Base-by-base conservation (phyloP, 371 early-diverging fungal genomes). In the Mucor mucedo region DNA sequence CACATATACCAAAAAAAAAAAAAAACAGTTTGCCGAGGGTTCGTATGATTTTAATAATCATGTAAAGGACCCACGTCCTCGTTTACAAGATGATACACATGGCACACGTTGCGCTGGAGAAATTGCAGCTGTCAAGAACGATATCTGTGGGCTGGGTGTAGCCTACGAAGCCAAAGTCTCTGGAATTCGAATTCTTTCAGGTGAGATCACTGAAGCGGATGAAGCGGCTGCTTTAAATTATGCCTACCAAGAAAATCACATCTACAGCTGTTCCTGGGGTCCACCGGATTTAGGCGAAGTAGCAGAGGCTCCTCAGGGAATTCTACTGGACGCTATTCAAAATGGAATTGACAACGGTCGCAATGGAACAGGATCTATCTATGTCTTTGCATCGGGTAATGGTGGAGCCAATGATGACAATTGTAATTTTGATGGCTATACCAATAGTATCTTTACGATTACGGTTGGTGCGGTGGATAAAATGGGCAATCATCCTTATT, bases 41-140 rank as follows among this genome's bases (percentile, higher is more conserved):
- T 97, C 98, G 0, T 95, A 93, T 65, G 98, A 98, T 72, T 97
- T 92, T 70, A 98, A 98, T 75, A 90, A 91, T 61, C 87, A 90
- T 65, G 82, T 72, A 3, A 68, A 69, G 39, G 68, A 89, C 38
- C 99, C 99, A 2, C 87, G 73, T 55, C 99, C 98, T 33, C 70
- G 78, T 13, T 62, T 92, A 1, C 14, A 32, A 3, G 93, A 95
- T 60, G 99, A 98, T 72, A 82, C 85, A 33, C 99, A 99, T 73
- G 99, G 98, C 32, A 98, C 99, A 2, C 83, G 99, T 40, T 98
- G 98, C 79, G 99, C 99, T 1, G 99, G 98, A 7, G 95, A 97
- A 81, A 93, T 99, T 16, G 99, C 97, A 0, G 96, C 97, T 3
- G 83, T 77, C 9, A 79, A 82, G 49, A 99, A 98, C 76, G 76